Evolutionary conservation across 1,284 basidiomycete species (phyloP).

Genomic region (Cryptococcus wingfieldii): DNA sequence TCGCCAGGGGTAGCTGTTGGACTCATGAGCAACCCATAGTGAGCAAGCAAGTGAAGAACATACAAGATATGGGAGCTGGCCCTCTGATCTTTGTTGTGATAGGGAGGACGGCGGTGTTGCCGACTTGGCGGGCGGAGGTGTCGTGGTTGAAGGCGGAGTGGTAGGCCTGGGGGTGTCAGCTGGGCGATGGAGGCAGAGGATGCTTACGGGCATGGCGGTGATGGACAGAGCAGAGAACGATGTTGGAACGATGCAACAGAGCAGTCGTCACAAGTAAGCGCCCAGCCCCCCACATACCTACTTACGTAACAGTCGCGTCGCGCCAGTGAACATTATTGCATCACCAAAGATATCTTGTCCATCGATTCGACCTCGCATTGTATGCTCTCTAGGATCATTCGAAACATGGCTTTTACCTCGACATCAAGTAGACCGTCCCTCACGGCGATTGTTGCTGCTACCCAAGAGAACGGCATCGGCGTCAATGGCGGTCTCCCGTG

Average conservation of each 20-base stretch:
- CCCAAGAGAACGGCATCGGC: slow-evolving; percentile 83
- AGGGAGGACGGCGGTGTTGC: slow-evolving; percentile 86
- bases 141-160: slow-evolving; percentile 93
- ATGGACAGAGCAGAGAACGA: neutral
- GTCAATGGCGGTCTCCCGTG: slow-evolving; percentile 72
- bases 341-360: neutral
- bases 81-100: slow-evolving; percentile 88
- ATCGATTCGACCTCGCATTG: neutral
- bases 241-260: neutral
- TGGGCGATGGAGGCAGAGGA: neutral
- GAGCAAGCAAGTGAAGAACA: slow-evolving; percentile 51
- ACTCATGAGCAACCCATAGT: neutral
- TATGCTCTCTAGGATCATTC: neutral
- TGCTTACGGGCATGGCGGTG: slow-evolving; percentile 19
- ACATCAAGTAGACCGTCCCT: slow-evolving; percentile 45
- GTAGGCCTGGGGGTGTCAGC: slow-evolving; percentile 67
- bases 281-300: no score
- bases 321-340: neutral
- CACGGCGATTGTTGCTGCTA: slow-evolving; percentile 91
- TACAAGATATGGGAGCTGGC: slow-evolving; percentile 67
- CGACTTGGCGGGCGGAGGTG: slow-evolving; percentile 72
- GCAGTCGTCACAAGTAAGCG: neutral
- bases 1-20: slow-evolving; percentile 64
- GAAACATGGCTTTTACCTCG: slow-evolving; percentile 2
- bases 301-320: neutral